Base-by-base conservation (phyloP, 106 monocot genomes). In the Vanilla planifolia region DNA sequence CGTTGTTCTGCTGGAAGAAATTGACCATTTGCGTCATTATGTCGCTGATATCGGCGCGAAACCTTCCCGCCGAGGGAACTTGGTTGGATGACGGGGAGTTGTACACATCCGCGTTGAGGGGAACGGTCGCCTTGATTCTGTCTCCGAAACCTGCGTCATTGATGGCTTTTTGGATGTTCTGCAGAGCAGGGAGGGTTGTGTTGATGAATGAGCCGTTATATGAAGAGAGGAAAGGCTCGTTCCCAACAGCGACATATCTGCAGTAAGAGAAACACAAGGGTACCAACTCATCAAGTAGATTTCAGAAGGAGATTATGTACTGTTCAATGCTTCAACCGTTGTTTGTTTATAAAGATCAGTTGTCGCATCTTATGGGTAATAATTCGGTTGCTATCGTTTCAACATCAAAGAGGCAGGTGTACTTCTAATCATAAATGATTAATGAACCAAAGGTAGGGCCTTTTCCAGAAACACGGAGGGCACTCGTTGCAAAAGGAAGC, bases 161-260 rank as follows among this genome's bases (percentile, higher is more conserved):
- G 33, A 84, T 75, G 13, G 84, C 84, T 17, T 75, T 71, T 22
- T 84, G 84, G 23, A 84, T 79, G 64, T 84, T 84, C 40, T 84
- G 52, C 5, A 79, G 63, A 10, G 84, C 84, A 6, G 84, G 84
- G 26, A 84, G 71, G 19, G 84, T 84, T 15, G 35, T 43, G 51
- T 79, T 75, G 21, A 79, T 21, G 61, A 72, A 84, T 9, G 84
- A 60, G 15, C 61, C 68, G 26, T 79, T 84, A 67, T 79, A 79
- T 7, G 79, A 25, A 35, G 39, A 16, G 25, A 84, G 75, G 61
- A 84, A 84, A 6, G 84, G 84, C 63, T 84, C 79, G n/a, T 84
- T 84, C 43, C 84, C 84, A 8, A 84, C 84, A 20, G 84, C 84
- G 28, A 83, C 84, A 63, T 79, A 84, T 46, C 84, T 84, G 53